phyloP scores from a whole-genome alignment of 805 yeast genomes.

The Metschnikowia noctiluminum region DNA sequence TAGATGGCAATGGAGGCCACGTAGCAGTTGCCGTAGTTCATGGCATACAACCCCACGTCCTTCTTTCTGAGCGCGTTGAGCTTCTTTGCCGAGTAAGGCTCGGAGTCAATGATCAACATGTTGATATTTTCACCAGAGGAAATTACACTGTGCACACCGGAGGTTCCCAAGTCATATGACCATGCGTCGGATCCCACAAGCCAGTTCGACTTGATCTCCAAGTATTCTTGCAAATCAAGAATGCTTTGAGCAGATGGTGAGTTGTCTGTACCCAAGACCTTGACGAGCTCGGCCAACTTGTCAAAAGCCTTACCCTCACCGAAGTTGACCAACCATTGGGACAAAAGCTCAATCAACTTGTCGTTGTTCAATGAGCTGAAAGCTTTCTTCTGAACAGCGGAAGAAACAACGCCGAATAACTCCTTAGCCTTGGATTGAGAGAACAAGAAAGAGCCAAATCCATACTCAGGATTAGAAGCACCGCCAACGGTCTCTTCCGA shows the following conservation, averaged over 20 bases:
- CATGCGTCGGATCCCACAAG: conserved; percentile 91
- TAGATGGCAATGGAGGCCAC: conserved; percentile 95
- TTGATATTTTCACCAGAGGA: conserved; percentile 75
- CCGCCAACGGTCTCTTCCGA: conserved; percentile 42
- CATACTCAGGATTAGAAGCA: conserved; percentile 73
- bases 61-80: conserved; percentile 64
- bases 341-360: conserved; percentile 52
- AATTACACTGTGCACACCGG: conserved; percentile 85
- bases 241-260: conserved; percentile 44
- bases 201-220: conserved; percentile 63
- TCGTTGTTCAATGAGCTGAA: conserved; percentile 43
- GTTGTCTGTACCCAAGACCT: conserved; percentile 38
- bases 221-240: conserved; percentile 43
- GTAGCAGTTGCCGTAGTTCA: conserved; percentile 85
- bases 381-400: conserved; percentile 43
- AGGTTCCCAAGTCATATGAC: conserved; percentile 89
- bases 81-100: conserved; percentile 50
- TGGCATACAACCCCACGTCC: conserved; percentile 90
- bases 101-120: conserved; percentile 82
- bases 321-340: conserved; percentile 66
- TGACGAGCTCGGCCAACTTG: conserved; percentile 31
- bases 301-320: conserved; percentile 34
- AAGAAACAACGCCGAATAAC: conserved; percentile 44
- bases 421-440: conserved; percentile 48
- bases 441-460: conserved; percentile 72